A percentile compares a stretch with the other conserved stretches of the same genome.
Conservation (phyloP, 2,329 filamentous ascomycete species). For the Trichoderma asperellum region DNA sequence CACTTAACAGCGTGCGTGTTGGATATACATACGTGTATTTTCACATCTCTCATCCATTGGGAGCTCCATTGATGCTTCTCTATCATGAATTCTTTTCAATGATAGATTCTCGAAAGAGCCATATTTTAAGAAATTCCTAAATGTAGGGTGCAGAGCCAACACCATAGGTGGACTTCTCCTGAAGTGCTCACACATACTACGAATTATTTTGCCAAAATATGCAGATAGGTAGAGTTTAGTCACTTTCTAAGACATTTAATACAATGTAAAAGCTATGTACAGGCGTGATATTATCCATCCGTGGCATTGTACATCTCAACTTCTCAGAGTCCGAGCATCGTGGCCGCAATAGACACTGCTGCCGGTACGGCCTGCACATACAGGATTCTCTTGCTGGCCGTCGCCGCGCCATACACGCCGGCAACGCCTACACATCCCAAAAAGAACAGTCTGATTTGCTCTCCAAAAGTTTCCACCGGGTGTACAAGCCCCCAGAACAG, state of each 20-base stretch:
- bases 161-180: not conserved
- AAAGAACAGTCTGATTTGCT: conserved; percentile 54
- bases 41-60: not conserved
- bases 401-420: conserved; percentile 50
- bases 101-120: not conserved
- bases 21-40: not conserved
- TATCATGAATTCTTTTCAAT: not conserved
- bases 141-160: not conserved
- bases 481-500: conserved; percentile 53
- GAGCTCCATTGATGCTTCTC: not conserved
- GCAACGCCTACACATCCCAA: conserved; percentile 50
- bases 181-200: not conserved
- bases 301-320: not conserved
- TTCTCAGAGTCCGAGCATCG: conserved; percentile 19
- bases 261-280: not conserved
- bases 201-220: not conserved
- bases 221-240: not conserved
- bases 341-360: conserved; percentile 9
- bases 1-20: not conserved
- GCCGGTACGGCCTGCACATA: conserved; percentile 47
- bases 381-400: conserved; percentile 48
- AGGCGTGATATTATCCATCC: not conserved
- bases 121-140: not conserved
- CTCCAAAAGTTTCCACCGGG: conserved; percentile 47
- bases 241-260: not conserved